These are phyloP conservation scores for Solanum appendiculatum DNA, from an alignment of 257 asterid species.

Conservation along the genomic window DNA sequence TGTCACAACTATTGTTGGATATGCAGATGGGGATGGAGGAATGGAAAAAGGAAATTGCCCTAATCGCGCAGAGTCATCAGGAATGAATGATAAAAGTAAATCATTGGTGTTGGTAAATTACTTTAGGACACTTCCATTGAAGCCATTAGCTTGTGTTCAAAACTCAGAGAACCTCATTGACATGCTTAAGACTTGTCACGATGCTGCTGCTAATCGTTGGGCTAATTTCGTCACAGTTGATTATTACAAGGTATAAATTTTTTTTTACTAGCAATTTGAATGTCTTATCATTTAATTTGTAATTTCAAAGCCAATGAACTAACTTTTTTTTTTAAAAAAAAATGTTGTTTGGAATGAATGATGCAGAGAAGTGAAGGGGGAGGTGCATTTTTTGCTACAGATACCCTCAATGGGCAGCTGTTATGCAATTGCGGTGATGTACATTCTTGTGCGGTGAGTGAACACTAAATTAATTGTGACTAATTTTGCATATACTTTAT, in stretches of 20 bases:
- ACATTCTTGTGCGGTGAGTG: slow-evolving; percentile 49
- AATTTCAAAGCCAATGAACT: neutral
- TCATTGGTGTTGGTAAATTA: slow-evolving; percentile 59
- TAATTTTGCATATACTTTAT: neutral
- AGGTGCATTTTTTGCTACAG: slow-evolving; percentile 60
- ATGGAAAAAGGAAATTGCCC: slow-evolving; percentile 55
- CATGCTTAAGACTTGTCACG: slow-evolving; percentile 56
- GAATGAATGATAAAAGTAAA: slow-evolving; percentile 47
- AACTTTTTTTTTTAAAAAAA: neutral
- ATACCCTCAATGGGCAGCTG: slow-evolving; percentile 55
- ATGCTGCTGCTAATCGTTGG: slow-evolving; percentile 60
- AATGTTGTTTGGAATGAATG: neutral
- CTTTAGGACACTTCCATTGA: slow-evolving; percentile 49
- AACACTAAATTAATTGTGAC: neutral
- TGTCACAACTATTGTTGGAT: neutral
- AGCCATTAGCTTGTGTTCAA: slow-evolving; percentile 48
- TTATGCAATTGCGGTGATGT: slow-evolving; percentile 62
- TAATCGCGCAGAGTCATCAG: slow-evolving; percentile 61
- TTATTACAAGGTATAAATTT: slow-evolving; percentile 47
- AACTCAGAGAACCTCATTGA: slow-evolving; percentile 43
- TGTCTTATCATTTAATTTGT: neutral
- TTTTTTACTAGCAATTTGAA: neutral
- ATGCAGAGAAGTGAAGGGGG: slow-evolving; percentile 84
- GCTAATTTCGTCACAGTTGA: slow-evolving; percentile 78
- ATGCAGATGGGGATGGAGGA: slow-evolving; percentile 75